Conservation (phyloP, 495 filamentous ascomycete genomes). For the Umbilicaria muhlenbergii region DNA sequence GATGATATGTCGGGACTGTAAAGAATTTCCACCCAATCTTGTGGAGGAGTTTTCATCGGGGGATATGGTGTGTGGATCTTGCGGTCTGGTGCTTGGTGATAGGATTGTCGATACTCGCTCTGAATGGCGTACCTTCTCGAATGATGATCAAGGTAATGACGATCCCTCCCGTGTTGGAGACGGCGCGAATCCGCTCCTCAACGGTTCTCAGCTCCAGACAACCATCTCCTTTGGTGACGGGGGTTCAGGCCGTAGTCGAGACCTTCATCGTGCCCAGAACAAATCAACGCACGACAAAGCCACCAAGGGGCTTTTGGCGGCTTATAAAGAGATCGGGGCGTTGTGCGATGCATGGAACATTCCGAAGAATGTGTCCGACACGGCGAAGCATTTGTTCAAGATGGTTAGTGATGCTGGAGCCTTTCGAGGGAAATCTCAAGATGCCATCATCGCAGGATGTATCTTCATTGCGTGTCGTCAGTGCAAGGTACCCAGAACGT, state of each 20-base stretch:
- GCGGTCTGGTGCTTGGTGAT: conserved; percentile 80
- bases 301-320: conserved; percentile 60
- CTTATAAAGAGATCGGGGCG: conserved; percentile 79
- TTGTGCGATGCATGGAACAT: conserved; percentile 77
- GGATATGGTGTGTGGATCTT: conserved; percentile 83
- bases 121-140: conserved; percentile 97
- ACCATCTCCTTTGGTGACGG: conserved; percentile 68
- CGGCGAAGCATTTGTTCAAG: conserved; percentile 89
- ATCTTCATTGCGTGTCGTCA: conserved; percentile 96
- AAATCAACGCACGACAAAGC: conserved; percentile 75
- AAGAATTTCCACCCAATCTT: conserved; percentile 79
- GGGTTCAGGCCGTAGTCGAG: conserved; percentile 45
- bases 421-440: conserved; percentile 89
- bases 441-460: conserved; percentile 86
- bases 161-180: conserved; percentile 98
- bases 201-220: conserved; percentile 86
- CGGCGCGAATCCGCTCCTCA: conserved; percentile 67
- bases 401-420: conserved; percentile 77
- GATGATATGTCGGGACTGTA: conserved; percentile 77
- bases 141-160: conserved; percentile 86
- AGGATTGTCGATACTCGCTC: conserved; percentile 88
- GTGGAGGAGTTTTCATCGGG: conserved; percentile 82
- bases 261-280: conserved; percentile 76
- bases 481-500: conserved; percentile 70
- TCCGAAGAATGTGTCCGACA: conserved; percentile 62